Evolutionary conservation across 441 rosid species (phyloP), one percentile per base, ranked within the genome.

Genomic region (Erodium texanum): DNA sequence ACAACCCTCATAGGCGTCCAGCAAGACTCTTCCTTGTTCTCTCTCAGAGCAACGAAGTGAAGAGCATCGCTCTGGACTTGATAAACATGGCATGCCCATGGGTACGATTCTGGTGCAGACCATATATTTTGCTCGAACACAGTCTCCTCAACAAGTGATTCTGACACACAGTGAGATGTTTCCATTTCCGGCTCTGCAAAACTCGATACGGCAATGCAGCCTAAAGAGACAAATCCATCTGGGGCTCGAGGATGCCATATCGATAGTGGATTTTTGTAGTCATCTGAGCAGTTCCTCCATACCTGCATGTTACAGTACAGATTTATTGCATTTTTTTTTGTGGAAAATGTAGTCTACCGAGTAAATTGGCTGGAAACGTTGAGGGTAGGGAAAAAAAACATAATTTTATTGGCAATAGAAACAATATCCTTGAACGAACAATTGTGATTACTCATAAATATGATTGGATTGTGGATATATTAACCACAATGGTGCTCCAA

Each of bases 211-310:
- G 92, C 96, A 50, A 92, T 84, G 66, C 96, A 89, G 48, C 98
- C 98, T 22, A 81, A 88, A 61, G 98, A 81, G 7, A 80, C 77
- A 16, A 71, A 92, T 67, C 98, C 99, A 54, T 87, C 96, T 0
- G 98, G 96, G 24, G 99, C 92, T 64, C 98, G 84, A 18, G 99
- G 98, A 74, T 79, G 92, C 99, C 99, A 95, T 67, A 92, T 86
- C 3, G 99, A 89, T 64, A 95, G 83, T 15, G 89, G 85, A 70
- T 61, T 62, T 27, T 73, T 72, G 80, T 92, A 95, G 79, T 95
- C 96, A 59, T 87, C 98, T 61, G 65, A 38, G 71, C 97, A 95
- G 79, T 92, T 92, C 80, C 99, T 90, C 99, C 99, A 94, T 12
- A 88, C 97, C 97, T 94, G 83, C 62, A 71, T 24, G 67, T 16